These are phyloP conservation scores for Polytrichum formosum DNA, from an alignment of 225 moss, liverwort and hornwort genomes.

Conservation along the genomic window DNA sequence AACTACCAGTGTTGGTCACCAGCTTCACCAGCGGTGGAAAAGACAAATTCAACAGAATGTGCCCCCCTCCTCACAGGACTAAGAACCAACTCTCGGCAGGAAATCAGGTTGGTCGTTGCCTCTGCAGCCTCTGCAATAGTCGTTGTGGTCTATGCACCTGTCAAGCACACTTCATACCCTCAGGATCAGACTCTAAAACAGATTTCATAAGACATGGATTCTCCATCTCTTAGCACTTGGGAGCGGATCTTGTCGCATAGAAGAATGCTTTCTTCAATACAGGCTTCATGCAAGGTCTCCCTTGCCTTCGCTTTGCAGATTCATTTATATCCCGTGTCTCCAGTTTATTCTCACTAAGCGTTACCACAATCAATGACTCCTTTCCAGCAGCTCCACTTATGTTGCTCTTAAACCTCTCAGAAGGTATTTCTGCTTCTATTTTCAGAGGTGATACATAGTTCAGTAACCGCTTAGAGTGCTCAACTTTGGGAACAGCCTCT, in stretches of 20 bases:
- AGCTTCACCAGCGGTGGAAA: too few species aligned
- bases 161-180: slow-evolving; percentile 1
- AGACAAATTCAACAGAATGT: too few species aligned
- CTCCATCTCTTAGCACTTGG: slow-evolving; percentile 6
- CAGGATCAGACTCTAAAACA: slow-evolving; percentile 33
- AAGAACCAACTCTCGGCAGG: too few species aligned
- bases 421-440: not conserved
- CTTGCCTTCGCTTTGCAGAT: slow-evolving; percentile 18
- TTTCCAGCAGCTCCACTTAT: not conserved
- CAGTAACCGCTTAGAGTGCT: slow-evolving; percentile 33
- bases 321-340: not conserved
- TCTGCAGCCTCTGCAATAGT: slow-evolving; percentile 40
- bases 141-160: not conserved
- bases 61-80: too few species aligned
- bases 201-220: not conserved
- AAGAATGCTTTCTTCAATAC: slow-evolving; percentile 19
- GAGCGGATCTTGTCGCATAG: slow-evolving; percentile 15
- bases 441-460: not conserved
- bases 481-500: not conserved
- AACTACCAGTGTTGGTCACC: too few species aligned
- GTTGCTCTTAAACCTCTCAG: not conserved
- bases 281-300: slow-evolving; percentile 15
- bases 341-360: not conserved
- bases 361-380: not conserved
- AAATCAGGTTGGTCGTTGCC: slow-evolving; percentile 13